Evolutionary conservation across 305 asterid genomes (phyloP), one percentile per base, ranked within the genome.

Genomic region (Fraxinus nigra): DNA sequence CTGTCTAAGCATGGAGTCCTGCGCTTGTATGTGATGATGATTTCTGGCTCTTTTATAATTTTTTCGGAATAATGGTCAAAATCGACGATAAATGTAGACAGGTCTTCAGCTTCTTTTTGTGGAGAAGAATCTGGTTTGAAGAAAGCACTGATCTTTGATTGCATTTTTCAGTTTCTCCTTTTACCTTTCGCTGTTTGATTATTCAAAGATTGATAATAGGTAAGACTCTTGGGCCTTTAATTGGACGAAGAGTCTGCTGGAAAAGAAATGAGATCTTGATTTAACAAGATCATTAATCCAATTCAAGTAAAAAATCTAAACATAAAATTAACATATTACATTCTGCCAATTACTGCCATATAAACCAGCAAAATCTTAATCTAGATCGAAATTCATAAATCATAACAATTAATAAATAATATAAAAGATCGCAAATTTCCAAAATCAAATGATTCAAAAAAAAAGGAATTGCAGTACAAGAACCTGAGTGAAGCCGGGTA

Each of bases 101-200:
- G 73, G 14, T 83, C 82, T 69, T 56, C 78, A 75, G 86, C 79
- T 82, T 87, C 84, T 67, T 75, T 80, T 16, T 35, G 73, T 32
- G 75, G 13, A 78, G 85, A 69, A 84, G 87, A 78, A 33, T 85
- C 72, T 33, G 89, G 88, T 81, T 83, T 89, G 87, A 91, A 94
- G 91, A 90, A 92, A 51, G 89, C 72, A 78, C 86, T 92, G 75
- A 94, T 91, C 84, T 90, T 89, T 11, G 90, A 63, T 78, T 91
- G 97, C 93, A 88, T 92, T 78, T 77, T 78, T 74, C 76, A 72
- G 33, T 43, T 75, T 32, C 40, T 72, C 28, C 2, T 0, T 3
- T 46, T 46, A 3, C 56, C 56, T 46, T 46, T 46, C 18, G 56
- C 56, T 46, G 56, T 11, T 46, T 46, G 56, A 13, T 46, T 46